Base-by-base conservation (phyloP, 495 filamentous ascomycete species). In the Talaromyces thailandensis region DNA sequence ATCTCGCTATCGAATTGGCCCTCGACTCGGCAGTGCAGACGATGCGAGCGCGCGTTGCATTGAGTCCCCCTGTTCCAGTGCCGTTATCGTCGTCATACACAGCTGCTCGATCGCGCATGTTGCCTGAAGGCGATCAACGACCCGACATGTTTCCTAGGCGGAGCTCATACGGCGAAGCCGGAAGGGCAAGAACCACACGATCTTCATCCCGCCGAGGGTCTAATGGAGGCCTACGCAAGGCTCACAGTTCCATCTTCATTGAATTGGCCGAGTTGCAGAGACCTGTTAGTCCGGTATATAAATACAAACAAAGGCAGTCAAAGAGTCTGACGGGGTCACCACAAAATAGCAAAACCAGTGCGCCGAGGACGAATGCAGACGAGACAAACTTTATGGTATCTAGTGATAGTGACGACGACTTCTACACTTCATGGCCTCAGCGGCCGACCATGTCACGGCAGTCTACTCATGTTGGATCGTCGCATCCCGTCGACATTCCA, bases 1-100 rank as follows among this genome's bases (percentile, higher is more conserved):
- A 91, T 60, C 88, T 88, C 64, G 89, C 91, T 12, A 89, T 96
- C 51, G 93, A 97, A 71, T 75, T 96, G 26, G 90, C 91, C 12
- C 75, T 97, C 6, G 93, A 97, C 69, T 80, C 84, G 29, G 92
- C 90, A 7, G 90, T 96, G 7, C 88, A 91, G 64, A 79, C 82
- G 14, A 80, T 95, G 69, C 79, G 91, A 28, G 84, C 88, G 12
- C 76, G 86, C 32, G 88, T 96, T 6, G 89, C 90, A 1, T 95
- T 96, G 67, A 89, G 87, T 63, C 87, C 88, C 1, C 45, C 59
- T 21, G 18, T 87, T 82, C 56, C 87, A 90, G 67, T 79, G 86
- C 8, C 82, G 90, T 65, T 72, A 89, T 32, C 67, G 69, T 53
- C 56, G 70, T 26, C 68, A 66, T 24, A 64, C 62, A 48, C 61